Conservation (phyloP, 2,329 filamentous ascomycete species). For the Lachnellula willkommii region DNA sequence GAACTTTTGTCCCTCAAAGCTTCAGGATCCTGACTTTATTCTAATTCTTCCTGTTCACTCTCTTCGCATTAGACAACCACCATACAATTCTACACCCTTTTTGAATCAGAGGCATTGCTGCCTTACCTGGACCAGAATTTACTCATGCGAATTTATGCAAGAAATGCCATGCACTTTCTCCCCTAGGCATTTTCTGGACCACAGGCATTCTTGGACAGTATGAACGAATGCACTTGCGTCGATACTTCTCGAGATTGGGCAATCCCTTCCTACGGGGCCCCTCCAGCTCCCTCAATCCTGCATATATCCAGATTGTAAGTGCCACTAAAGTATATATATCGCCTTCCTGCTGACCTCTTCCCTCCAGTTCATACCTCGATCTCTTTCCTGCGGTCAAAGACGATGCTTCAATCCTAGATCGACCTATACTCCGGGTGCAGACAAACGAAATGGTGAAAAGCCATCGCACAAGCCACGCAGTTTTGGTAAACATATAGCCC, state of each 20-base stretch:
- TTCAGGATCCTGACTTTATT: no score
- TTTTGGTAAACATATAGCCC: no score
- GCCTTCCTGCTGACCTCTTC: not conserved
- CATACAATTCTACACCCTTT: no score
- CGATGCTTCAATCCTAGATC: not conserved
- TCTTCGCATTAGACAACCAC: no score
- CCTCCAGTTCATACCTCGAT: not conserved
- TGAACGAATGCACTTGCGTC: constrained; percentile 33
- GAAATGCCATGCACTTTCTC: not conserved
- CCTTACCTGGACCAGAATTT: not conserved
- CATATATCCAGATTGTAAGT: no score
- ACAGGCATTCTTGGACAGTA: constrained; percentile 16
- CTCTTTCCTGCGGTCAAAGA: not conserved
- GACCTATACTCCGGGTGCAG: not conserved
- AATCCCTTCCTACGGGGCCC: constrained; percentile 14
- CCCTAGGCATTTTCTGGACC: not conserved
- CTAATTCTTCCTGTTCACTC: no score
- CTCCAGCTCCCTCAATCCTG: not conserved
- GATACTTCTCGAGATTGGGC: constrained; percentile 25
- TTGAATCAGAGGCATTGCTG: no score
- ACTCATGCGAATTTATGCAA: not conserved
- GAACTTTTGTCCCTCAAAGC: no score
- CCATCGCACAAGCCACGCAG: not conserved
- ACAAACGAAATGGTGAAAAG: not conserved
- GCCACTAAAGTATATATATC: no score